phyloP scores from a whole-genome alignment of 2,329 filamentous ascomycete genomes.

The Aureobasidium namibiae region DNA sequence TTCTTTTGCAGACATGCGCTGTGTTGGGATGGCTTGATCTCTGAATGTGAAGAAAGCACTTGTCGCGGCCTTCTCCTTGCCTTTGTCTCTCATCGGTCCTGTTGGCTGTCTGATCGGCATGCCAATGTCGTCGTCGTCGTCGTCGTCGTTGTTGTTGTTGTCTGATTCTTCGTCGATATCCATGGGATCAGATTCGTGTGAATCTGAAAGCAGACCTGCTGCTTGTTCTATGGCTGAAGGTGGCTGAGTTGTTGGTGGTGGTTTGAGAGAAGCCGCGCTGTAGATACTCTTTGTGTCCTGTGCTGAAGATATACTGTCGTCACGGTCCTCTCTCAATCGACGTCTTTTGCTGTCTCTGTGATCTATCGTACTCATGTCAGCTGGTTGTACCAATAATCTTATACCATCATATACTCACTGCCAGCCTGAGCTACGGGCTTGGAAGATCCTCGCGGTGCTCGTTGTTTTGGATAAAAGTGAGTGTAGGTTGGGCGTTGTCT shows the following conservation, averaged over 20 bases:
- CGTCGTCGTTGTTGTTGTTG: too few relatives aligned
- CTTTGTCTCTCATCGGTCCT: neutral
- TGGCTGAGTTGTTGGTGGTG: neutral
- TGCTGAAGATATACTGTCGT: neutral
- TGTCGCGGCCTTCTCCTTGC: neutral
- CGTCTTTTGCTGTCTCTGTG: neutral
- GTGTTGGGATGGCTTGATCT: neutral
- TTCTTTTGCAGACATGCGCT: neutral
- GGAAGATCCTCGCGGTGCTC: neutral
- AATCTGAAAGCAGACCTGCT: neutral
- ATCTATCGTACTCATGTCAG: neutral
- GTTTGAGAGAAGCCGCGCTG: neutral
- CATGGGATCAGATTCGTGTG: neutral
- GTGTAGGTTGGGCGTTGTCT: slow-evolving; percentile 27
- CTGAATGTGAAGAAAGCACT: neutral
- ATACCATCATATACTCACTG: neutral
- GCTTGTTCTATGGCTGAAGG: neutral
- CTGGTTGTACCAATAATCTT: neutral
- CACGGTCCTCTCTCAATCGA: neutral
- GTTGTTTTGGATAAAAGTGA: slow-evolving; percentile 15
- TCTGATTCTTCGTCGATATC: neutral
- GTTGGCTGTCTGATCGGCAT: neutral
- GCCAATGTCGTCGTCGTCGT: neutral
- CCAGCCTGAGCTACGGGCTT: neutral
- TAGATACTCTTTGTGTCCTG: neutral